Conservation (phyloP, 2,329 filamentous ascomycete genomes). For the Sordariomycetes sp. region DNA sequence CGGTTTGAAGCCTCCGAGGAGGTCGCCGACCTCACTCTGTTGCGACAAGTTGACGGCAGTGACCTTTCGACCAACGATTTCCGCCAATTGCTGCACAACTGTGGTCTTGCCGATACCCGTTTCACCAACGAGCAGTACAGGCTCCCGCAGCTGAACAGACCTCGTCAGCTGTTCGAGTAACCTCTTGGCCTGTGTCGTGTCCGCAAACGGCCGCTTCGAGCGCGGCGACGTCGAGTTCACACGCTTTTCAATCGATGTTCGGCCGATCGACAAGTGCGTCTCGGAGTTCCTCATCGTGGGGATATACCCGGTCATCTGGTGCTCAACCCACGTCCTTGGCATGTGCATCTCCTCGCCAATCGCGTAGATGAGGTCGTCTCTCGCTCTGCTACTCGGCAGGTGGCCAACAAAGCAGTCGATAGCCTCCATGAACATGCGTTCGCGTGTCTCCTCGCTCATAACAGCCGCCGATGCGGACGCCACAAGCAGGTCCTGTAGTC, state of each 20-base stretch:
- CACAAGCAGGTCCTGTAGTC: slow-evolving; percentile 57
- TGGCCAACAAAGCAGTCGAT: slow-evolving; percentile 86
- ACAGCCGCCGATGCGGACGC: slow-evolving; percentile 12
- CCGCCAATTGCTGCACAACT: slow-evolving; percentile 83
- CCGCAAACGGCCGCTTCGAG: slow-evolving; percentile 66
- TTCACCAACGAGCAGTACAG: slow-evolving; percentile 90
- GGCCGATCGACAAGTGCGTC: slow-evolving; percentile 49
- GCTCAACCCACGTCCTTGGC: slow-evolving; percentile 68
- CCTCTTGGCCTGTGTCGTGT: slow-evolving; percentile 73
- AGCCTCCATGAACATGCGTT: slow-evolving; percentile 88
- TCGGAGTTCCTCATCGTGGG: slow-evolving; percentile 57
- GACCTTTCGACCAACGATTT: slow-evolving; percentile 73
- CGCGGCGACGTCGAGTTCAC: slow-evolving; percentile 35
- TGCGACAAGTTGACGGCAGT: slow-evolving; percentile 94
- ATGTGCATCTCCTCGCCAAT: slow-evolving; percentile 86
- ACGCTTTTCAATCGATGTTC: slow-evolving; percentile 51
- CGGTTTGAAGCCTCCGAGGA: slow-evolving; percentile 93
- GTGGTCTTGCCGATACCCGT: slow-evolving; percentile 98
- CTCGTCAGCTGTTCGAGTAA: slow-evolving; percentile 82
- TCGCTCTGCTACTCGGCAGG: slow-evolving; percentile 54
- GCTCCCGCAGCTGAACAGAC: slow-evolving; percentile 74
- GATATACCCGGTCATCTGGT: slow-evolving; percentile 64
- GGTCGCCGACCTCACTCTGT: slow-evolving; percentile 93
- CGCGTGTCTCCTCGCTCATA: slow-evolving; percentile 52
- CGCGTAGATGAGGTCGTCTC: slow-evolving; percentile 48